Percentiles rank a stretch among this genome's conserved stretches.
These are phyloP conservation scores for Bacidia rubella DNA, from an alignment of 495 filamentous ascomycete genomes.

Conservation along the genomic window DNA sequence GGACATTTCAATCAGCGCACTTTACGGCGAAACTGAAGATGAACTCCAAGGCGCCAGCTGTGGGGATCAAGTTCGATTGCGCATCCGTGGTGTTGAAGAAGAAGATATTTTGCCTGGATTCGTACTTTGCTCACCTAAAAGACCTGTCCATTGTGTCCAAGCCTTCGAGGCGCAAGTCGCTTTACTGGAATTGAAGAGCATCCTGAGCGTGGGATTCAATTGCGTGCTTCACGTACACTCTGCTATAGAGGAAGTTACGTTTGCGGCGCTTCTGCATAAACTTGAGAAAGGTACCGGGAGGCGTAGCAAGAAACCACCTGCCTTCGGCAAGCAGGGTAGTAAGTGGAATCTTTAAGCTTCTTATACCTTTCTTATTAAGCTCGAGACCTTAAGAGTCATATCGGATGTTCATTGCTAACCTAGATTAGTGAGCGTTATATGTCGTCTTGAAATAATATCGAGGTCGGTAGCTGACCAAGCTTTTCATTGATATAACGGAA, in stretches of 20 bases:
- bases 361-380: too few species aligned
- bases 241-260: conserved; percentile 90
- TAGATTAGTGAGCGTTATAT: too few species aligned
- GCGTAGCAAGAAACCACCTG: conserved; percentile 82
- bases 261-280: conserved; percentile 77
- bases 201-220: conserved; percentile 80
- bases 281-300: conserved; percentile 87
- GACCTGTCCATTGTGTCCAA: conserved; percentile 77
- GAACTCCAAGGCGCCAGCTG: conserved; percentile 67
- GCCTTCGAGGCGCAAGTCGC: conserved; percentile 94
- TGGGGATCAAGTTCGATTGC: conserved; percentile 88
- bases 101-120: conserved; percentile 96
- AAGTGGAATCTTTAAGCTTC: too few species aligned
- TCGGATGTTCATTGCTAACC: too few species aligned
- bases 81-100: conserved; percentile 88
- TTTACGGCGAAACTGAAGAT: conserved; percentile 95
- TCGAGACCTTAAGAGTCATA: too few species aligned
- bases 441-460: too few species aligned
- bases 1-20: conserved; percentile 59
- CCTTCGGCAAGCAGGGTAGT: conserved; percentile 80
- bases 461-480: too few species aligned
- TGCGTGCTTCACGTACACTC: conserved; percentile 83
- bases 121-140: conserved; percentile 84
- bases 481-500: too few species aligned
- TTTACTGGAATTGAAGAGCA: conserved; percentile 88